A percentile compares a stretch with the other conserved stretches of the same genome.
Evolutionary conservation across 139 green algal genomes (phyloP).

Genomic region (Dunaliella primolecta): DNA sequence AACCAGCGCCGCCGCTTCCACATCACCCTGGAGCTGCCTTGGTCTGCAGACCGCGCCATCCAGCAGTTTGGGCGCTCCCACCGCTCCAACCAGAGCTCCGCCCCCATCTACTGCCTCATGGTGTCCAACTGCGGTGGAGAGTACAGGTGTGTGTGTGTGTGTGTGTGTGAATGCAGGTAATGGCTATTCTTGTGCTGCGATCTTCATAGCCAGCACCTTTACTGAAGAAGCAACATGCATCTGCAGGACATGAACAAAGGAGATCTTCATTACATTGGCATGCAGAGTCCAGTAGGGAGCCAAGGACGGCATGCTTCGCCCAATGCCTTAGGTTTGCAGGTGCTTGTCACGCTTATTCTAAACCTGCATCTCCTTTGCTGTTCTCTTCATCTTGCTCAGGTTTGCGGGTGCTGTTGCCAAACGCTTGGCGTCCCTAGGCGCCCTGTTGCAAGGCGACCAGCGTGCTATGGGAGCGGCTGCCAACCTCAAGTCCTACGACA

Average conservation of each 20-base stretch:
- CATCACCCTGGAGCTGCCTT: constrained; percentile 85
- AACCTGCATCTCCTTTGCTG: no score
- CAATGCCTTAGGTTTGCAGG: no score
- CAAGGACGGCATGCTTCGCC: no score
- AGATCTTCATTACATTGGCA: no score
- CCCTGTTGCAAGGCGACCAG: constrained; percentile 55
- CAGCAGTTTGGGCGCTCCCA: constrained; percentile 84
- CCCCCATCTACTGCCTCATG: constrained; percentile 73
- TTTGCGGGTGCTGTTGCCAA: constrained; percentile 57
- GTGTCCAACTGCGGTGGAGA: constrained; percentile 60
- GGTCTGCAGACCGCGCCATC: constrained; percentile 71
- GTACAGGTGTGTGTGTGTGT: constrained; percentile 32
- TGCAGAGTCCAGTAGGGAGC: no score
- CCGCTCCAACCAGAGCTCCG: constrained; percentile 60
- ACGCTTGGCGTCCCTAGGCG: constrained; percentile 47
- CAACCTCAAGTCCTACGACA: constrained; percentile 42
- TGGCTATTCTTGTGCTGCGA: constrained; percentile 32
- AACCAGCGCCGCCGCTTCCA: constrained; percentile 73
- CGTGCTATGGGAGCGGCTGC: constrained; percentile 30
- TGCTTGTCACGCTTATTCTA: no score
- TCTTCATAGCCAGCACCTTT: constrained; percentile 23
- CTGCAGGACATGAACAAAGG: no score
- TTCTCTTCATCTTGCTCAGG: constrained; percentile 36
- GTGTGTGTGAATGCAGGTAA: no score
- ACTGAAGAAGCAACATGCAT: no score